phyloP scores from a whole-genome alignment of 352 stramenopile genomes.

The Thraustochytrium sp. region DNA sequence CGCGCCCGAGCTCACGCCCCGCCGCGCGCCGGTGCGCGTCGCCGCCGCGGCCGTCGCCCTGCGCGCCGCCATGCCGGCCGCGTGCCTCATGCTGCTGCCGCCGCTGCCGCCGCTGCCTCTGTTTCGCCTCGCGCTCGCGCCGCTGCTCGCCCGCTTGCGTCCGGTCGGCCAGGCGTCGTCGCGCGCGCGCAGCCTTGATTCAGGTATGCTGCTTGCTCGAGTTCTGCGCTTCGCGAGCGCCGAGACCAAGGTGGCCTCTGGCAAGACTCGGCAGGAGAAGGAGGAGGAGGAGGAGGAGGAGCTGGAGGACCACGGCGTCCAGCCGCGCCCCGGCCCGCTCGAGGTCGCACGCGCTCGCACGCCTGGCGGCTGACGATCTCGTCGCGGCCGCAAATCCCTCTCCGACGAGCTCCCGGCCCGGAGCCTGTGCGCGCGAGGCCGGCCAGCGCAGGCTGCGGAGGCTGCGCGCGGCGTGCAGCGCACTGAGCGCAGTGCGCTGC shows the following conservation, averaged over 20 bases:
- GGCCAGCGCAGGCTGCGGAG: not conserved
- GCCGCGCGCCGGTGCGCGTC: too few relatives aligned
- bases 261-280: not conserved
- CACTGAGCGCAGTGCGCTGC: not conserved
- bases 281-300: not conserved
- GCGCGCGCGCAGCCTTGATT: too few relatives aligned
- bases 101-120: not conserved
- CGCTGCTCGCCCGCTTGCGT: too few relatives aligned
- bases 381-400: too few relatives aligned
- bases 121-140: not conserved
- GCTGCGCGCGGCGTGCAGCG: too few relatives aligned
- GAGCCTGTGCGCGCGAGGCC: too few relatives aligned
- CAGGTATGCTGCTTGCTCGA: not conserved
- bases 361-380: not conserved
- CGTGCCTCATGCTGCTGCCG: not conserved
- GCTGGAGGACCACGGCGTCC: not conserved
- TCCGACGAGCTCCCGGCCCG: not conserved
- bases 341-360: too few relatives aligned
- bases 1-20: not conserved
- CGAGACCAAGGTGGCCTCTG: not conserved
- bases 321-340: too few relatives aligned
- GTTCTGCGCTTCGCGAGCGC: not conserved
- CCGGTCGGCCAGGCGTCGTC: too few relatives aligned
- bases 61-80: not conserved
- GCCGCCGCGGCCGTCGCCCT: not conserved